Conservation (phyloP, 768 basidiomycete species). For the Strobilomyces confusus region DNA sequence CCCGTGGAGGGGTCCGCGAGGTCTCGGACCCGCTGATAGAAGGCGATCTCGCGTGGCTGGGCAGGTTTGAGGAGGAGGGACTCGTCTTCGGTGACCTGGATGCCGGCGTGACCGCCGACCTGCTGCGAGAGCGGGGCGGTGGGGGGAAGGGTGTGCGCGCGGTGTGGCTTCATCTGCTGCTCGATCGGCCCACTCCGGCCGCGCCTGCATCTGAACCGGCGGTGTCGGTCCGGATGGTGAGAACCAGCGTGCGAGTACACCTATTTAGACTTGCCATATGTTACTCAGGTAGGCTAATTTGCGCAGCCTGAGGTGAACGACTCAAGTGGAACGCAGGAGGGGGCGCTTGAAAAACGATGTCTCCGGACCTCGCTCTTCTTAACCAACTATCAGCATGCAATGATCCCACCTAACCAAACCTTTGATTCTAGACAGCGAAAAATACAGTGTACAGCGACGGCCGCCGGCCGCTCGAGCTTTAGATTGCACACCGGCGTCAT, state of each 20-base stretch:
- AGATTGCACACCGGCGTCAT: not conserved
- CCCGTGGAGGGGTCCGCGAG: slow-evolving; percentile 24
- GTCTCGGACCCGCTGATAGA: slow-evolving; percentile 56
- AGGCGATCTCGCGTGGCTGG: slow-evolving; percentile 57
- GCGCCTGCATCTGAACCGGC: not conserved
- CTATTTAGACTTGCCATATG: too few species aligned
- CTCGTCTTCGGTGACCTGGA: slow-evolving; percentile 67
- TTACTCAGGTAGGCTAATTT: too few species aligned
- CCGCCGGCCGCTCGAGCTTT: not conserved
- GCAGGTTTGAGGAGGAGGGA: slow-evolving; percentile 81
- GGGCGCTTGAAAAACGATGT: too few species aligned
- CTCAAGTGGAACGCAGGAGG: too few species aligned
- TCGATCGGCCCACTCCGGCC: not conserved
- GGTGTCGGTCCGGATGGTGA: too few species aligned
- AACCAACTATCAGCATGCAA: too few species aligned
- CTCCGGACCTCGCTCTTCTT: too few species aligned
- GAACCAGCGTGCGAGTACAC: too few species aligned
- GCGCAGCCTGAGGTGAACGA: too few species aligned
- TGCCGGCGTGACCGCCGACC: slow-evolving; percentile 79
- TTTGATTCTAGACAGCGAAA: not conserved
- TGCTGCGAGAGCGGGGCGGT: slow-evolving; percentile 47
- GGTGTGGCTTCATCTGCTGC: slow-evolving; percentile 8
- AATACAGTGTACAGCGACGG: not conserved
- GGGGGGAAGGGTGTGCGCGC: slow-evolving; percentile 19
- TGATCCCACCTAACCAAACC: too few species aligned